Evolutionary conservation across 129 eudicot species (phyloP), one percentile per base, ranked within the genome.

Genomic region (Flaveria robusta): DNA sequence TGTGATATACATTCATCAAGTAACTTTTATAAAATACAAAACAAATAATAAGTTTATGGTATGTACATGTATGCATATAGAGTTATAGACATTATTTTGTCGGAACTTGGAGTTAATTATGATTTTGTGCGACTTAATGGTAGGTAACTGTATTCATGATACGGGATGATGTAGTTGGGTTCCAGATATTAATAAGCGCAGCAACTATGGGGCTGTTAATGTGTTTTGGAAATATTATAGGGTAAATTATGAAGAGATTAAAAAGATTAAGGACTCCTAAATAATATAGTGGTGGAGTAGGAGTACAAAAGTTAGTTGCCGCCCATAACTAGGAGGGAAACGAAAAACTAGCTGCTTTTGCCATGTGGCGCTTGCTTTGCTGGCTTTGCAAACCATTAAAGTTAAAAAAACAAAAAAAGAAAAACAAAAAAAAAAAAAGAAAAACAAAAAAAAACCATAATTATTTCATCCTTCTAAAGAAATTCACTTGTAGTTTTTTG

Each of bases 301-400:
- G 43, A 18, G 65, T 68, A 54, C 46, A 69, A 43, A 78, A 78
- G 70, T 58, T 58, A 58, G 76, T 78, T 58, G 81, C 76, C 76
- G 64, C 70, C 76, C 81, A 58, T 78, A 69, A 69, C 70, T 56
- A 56, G 19, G 70, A 31, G 67, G 68, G 62, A 58, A 68, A 69
- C 62, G 70, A 59, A 68, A 77, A 68, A 27, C 58, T 47, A 58
- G 59, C 51, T 58, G 43, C 63, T 64, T 47, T 78, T 29, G 75
- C 81, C 81, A 78, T 70, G 49, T 69, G 81, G 58, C 74, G 31
- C 23, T n/a, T 58, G 55, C 31, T 55, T 22, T 54, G 58, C 23
- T 43, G 75, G 55, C 69, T 42, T 74, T 63, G 29, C 79, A 63
- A 62, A 68, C 26, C 20, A 58, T 20, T 7, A 75, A 75, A 64